Evolutionary conservation across 169 alveolate species (phyloP).

Genomic region (Plasmodium vinckei): DNA sequence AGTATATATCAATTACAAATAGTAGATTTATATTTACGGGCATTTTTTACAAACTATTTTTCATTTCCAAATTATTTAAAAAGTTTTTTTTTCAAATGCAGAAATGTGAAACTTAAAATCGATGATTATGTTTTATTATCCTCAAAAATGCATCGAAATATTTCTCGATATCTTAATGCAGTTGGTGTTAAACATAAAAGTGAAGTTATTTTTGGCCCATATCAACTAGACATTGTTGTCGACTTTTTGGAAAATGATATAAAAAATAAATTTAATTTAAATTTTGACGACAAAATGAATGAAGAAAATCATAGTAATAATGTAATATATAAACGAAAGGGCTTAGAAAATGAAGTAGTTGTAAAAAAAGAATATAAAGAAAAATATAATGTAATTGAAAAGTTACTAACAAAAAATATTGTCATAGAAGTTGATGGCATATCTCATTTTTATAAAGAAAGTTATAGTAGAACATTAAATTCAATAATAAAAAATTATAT

Average conservation of each 20-base stretch:
- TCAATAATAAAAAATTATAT: conserved; percentile 68
- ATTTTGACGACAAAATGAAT: not conserved
- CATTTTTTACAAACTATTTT: conserved; percentile 38
- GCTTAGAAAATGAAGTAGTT: not conserved
- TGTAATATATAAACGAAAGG: conserved; percentile 15
- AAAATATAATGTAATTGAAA: not conserved
- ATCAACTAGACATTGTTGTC: conserved; percentile 65
- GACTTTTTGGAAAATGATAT: conserved; percentile 24
- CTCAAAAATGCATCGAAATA: conserved; percentile 64
- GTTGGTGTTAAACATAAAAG: conserved; percentile 64
- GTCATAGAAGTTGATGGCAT: conserved; percentile 72
- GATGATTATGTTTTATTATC: conserved; percentile 62
- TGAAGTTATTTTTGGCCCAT: conserved; percentile 71
- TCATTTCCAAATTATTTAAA: conserved; percentile 38
- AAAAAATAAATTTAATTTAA: not conserved
- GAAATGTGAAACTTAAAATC: conserved; percentile 27
- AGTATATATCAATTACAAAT: conserved; percentile 62
- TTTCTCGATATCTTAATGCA: conserved; percentile 34
- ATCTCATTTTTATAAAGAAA: conserved; percentile 71
- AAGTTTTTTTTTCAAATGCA: conserved; percentile 35
- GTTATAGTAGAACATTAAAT: conserved; percentile 65
- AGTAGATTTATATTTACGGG: conserved; percentile 51
- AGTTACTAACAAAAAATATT: conserved; percentile 37
- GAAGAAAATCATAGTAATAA: not conserved
- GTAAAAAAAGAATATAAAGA: not conserved